Evolutionary conservation across 768 basidiomycete species (phyloP), one percentile per base, ranked within the genome.

Genomic region (Rossbeevera mucosa): DNA sequence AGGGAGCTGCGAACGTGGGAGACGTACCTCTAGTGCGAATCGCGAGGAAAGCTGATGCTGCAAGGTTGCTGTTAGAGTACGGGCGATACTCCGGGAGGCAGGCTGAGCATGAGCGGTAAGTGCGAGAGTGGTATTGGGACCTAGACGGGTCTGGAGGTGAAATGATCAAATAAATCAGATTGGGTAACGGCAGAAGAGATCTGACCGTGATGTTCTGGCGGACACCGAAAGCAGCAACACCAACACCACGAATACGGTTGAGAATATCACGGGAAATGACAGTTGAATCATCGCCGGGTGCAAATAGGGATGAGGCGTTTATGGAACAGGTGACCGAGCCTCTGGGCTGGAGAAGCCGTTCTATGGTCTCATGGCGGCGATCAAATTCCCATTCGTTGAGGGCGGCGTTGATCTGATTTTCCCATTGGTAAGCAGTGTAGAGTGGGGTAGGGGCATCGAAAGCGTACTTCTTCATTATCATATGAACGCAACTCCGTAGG

Each of bases 21-120:
- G 54, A 43, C 51, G 56, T 64, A 77, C 82, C 67, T 76, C 71
- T n/a, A 76, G 70, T 41, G 67, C 65, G 52, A 82, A 60, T 46
- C 80, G 79, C 13, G 88, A 86, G 25, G 88, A 88, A 62, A 81
- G 82, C 60, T 90, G 87, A 66, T 92, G 86, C 51, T 78, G 80
- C 44, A 94, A 67, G 2, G 89, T 89, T 31, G 87, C 88, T 22
- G 81, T 63, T 33, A 93, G 64, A 51, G 76, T 78, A 14, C 74
- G 75, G 9, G 68, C 59, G 20, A 59, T 64, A 41, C 33, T 56
- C 47, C 53, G 55, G 46, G 59, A 12, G 28, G 58, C 56, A 2
- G 57, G 43, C 29, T 67, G 70, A 59, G 75, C 69, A 51, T 71
- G 70, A 36, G 74, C 72, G 48, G 71, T 68, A 22, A 81, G 58